These are phyloP conservation scores for Suillus paluster DNA, from an alignment of 768 basidiomycete genomes.

Conservation along the genomic window DNA sequence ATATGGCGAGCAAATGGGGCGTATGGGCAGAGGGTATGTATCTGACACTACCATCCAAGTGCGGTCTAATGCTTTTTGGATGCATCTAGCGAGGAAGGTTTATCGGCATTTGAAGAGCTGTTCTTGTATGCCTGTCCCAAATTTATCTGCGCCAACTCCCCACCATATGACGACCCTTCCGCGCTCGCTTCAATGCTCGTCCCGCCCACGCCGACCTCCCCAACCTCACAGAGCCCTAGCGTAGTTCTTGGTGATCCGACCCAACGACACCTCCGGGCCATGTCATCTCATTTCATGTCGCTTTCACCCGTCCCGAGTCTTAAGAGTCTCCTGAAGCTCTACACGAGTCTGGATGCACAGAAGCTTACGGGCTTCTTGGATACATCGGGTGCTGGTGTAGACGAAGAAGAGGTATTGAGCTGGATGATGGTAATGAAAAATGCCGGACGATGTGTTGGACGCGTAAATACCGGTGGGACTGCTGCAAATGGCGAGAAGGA, in stretches of 20 bases:
- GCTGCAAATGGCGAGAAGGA: constrained; percentile 49
- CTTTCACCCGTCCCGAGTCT: constrained; percentile 82
- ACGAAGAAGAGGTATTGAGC: constrained; percentile 94
- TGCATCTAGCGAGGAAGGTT: constrained; percentile 61
- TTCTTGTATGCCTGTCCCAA: constrained; percentile 96
- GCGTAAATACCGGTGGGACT: constrained; percentile 48
- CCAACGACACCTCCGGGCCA: constrained; percentile 81
- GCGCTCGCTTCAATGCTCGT: constrained; percentile 56
- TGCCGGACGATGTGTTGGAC: constrained; percentile 72
- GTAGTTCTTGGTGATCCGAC: constrained; percentile 60
- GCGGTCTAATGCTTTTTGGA: neutral
- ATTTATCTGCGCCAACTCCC: constrained; percentile 93
- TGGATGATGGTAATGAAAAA: constrained; percentile 98
- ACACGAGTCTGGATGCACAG: constrained; percentile 89
- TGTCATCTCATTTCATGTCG: constrained; percentile 81
- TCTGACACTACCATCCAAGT: constrained; percentile 7
- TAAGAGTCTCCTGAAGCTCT: constrained; percentile 91
- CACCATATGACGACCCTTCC: constrained; percentile 84
- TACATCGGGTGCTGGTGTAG: constrained; percentile 42
- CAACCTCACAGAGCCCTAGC: constrained; percentile 31
- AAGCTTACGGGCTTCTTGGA: constrained; percentile 94
- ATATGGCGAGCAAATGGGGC: constrained; percentile 88
- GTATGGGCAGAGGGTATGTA: constrained; percentile 83
- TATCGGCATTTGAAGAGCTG: constrained; percentile 87
- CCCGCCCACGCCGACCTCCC: constrained; percentile 40